phyloP scores from a whole-genome alignment of 75 land plant species.

The Sequoia sempervirens region DNA sequence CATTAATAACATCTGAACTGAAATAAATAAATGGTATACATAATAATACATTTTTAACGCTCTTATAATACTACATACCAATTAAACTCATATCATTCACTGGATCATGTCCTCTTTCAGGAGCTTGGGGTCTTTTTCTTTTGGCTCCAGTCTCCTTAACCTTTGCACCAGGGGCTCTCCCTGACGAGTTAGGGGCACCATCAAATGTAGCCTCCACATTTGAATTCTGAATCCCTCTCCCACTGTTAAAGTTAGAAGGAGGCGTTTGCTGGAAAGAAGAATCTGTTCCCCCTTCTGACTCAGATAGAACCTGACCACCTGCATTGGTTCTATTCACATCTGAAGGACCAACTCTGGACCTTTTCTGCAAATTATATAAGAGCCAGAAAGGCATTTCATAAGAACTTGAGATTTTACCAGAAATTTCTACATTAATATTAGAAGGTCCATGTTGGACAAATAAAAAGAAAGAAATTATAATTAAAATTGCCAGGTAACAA shows the following conservation, averaged over 20 bases:
- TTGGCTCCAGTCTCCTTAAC: not conserved
- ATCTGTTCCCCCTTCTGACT: conserved; percentile 4
- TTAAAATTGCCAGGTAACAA: not conserved
- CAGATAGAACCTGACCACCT: not conserved
- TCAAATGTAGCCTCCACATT: not conserved
- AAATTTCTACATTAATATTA: not conserved
- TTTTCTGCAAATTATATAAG: conserved; percentile 1
- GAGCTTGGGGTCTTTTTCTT: conserved; percentile 3
- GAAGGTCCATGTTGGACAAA: not conserved
- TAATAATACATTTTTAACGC: not conserved
- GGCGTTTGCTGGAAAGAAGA: not conserved
- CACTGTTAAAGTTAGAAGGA: not conserved
- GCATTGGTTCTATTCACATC: not conserved
- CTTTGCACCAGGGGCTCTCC: conserved; percentile 1
- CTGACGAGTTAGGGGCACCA: not conserved
- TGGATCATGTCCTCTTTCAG: not conserved
- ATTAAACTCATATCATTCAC: not conserved
- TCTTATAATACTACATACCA: not conserved
- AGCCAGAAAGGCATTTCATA: not conserved
- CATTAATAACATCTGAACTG: not conserved
- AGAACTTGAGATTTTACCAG: not conserved
- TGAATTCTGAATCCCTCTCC: not conserved
- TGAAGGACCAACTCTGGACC: not conserved
- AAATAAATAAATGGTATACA: not conserved
- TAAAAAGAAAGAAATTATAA: not conserved